Conservation (phyloP, 176 grass and related monocot genomes). For the Raddia guianensis region DNA sequence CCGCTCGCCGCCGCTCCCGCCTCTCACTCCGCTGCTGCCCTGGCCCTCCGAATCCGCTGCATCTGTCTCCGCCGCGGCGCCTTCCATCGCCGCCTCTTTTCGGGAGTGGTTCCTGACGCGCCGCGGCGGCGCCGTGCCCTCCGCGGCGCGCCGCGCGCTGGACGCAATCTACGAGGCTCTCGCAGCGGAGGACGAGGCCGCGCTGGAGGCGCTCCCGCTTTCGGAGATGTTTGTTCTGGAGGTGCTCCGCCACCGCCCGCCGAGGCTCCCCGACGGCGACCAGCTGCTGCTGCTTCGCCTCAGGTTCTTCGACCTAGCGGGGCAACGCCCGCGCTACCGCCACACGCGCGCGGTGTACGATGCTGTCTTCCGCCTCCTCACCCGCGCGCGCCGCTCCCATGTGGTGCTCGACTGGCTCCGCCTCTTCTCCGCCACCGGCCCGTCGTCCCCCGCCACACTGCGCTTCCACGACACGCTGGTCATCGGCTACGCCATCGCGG, state of each 20-base stretch:
- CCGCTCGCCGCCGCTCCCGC: conserved; percentile 23
- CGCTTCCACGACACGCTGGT: conserved; percentile 84
- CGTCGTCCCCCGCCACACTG: conserved; percentile 23
- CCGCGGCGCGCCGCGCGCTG: conserved; percentile 31
- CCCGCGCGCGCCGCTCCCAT: conserved; percentile 44
- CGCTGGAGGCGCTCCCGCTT: conserved; percentile 60
- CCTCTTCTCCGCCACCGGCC: conserved; percentile 56
- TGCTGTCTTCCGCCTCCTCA: conserved; percentile 63
- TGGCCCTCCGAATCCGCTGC: neutral
- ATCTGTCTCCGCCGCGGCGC: conserved; percentile 18
- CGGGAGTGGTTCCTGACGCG: conserved; percentile 63
- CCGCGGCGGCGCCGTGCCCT: neutral
- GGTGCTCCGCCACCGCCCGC: conserved; percentile 57
- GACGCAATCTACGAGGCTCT: conserved; percentile 79
- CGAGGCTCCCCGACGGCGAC: conserved; percentile 15
- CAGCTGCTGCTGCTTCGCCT: conserved; percentile 70
- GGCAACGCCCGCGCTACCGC: conserved; percentile 52
- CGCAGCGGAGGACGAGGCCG: conserved; percentile 42
- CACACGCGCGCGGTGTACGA: conserved; percentile 76
- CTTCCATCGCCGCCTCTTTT: conserved; percentile 58
- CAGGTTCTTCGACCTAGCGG: conserved; percentile 90
- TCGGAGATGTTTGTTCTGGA: conserved; percentile 60
- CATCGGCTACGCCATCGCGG: conserved; percentile 79
- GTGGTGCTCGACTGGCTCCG: conserved; percentile 84
- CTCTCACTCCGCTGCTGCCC: conserved; percentile 36